Evolutionary conservation across 2,329 filamentous ascomycete genomes (phyloP), one percentile per base, ranked within the genome.

Genomic region (Raffaelea albimanens): DNA sequence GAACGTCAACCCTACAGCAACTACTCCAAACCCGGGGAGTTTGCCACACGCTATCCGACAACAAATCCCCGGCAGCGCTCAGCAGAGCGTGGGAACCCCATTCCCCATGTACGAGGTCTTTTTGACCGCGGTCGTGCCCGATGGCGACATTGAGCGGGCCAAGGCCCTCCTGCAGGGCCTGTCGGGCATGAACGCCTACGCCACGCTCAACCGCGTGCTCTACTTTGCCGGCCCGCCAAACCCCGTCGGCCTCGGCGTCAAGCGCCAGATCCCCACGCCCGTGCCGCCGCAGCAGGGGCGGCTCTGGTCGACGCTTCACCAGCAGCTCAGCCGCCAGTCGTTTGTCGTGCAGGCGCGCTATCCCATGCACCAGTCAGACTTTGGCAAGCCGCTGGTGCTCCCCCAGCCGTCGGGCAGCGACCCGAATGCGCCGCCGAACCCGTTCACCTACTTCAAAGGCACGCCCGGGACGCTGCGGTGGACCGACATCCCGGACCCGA

Each of bases 401-500:
- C 14, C 13, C 5, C 9, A 19, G 8, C 8, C 9, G 8, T 5
- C 34, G 18, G 39, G 14, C 23, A 22, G 5, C 2, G 39, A 3
- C 38, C 4, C 4, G 16, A 13, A 18, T 40, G n/a, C n/a, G 20
- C 11, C 20, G 16, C 7, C 25, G 34, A 9, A 29, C 25, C 25
- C 43, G 39, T 23, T 45, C 14, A 47, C 53, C 16, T 45, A 72
- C 36, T 65, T 73, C 38, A 69, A 75, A 50, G 55, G 61, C 5
- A 58, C 62, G 1, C 63, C 64, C 0, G 76, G 75, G 18, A 69
- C 72, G 3, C 58, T 83, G 49, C 65, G 72, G 40, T 83, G 77
- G 76, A 72, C 67, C 5, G 79, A 82, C 53, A 67, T 82, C 40
- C 79, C 80, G 1, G 79, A 82, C 51, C 77, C 78, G 16, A 64